Evolutionary conservation across 2,329 filamentous ascomycete genomes (phyloP), one percentile per base, ranked within the genome.

Genomic region (Colletotrichum sp.): DNA sequence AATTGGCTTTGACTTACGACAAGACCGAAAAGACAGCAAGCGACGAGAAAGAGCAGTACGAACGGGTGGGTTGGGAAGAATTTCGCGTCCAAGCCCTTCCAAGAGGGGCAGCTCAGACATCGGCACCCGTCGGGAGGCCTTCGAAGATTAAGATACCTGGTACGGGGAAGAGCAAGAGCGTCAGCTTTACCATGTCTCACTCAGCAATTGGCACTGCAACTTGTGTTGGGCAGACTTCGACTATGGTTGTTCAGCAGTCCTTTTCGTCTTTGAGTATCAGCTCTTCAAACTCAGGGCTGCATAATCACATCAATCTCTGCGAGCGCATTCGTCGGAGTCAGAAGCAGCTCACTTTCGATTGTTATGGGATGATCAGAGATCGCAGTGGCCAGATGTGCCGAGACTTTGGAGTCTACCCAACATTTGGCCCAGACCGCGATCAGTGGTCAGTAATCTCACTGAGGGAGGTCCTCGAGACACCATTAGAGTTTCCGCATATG

Each of bases 391-490:
- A 55, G 1, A 8, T 36, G 8, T 22, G 8, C 16, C 43, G 69
- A 1, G 25, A 66, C 0, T 66, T 58, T 15, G n/a, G 27, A 5
- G 48, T 71, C 6, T 64, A 64, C 8, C 60, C 61, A 3, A 9
- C 6, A 1, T 12, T 18, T 9, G 13, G 58, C 27, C 1, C n/a
- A 5, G 39, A 70, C 8, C 12, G 22, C 3, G 28, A 32, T 0
- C 3, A 65, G 16, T 73, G 73, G 70, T 68, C 70, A 2, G 1
- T 66, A 5, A 58, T 78, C 1, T 76, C 79, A n/a, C 58, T 79
- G 12, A 30, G 48, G 27, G 70, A 76, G 2, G 39, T 79, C 5
- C n/a, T n/a, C n/a, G n/a, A n/a, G n/a, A n/a, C n/a, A n/a, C n/a
- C n/a, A n/a, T n/a, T n/a, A n/a, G n/a, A n/a, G n/a, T n/a, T n/a